Conservation (phyloP, 345 rosid genomes). For the Pugionium dolabratum region DNA sequence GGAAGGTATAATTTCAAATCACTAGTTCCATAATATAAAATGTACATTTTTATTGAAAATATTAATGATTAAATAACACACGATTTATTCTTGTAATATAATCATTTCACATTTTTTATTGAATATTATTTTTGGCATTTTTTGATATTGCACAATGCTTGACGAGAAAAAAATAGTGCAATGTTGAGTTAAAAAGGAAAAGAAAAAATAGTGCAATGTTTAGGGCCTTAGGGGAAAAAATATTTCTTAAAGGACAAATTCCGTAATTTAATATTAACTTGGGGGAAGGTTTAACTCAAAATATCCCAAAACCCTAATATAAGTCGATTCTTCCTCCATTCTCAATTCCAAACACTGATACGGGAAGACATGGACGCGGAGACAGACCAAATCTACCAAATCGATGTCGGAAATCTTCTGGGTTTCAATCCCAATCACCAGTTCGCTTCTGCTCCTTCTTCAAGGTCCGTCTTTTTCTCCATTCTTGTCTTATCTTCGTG, state of each 20-base stretch:
- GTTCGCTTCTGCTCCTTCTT: slow-evolving; percentile 52
- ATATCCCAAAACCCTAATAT: slow-evolving; percentile 43
- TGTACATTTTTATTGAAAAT: no score
- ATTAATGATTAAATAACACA: no score
- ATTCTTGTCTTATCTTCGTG: slow-evolving; percentile 5
- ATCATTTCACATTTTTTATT: no score
- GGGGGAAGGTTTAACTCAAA: slow-evolving; percentile 17
- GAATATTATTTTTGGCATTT: no score
- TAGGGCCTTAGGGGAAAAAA: no score
- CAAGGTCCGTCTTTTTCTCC: slow-evolving; percentile 52
- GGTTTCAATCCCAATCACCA: slow-evolving; percentile 58
- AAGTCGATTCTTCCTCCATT: neutral
- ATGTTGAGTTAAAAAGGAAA: no score
- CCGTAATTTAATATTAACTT: slow-evolving; percentile 8
- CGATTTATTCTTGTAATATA: no score
- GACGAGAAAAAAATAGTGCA: no score
- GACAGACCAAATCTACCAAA: slow-evolving; percentile 36
- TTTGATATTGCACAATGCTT: no score
- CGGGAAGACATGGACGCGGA: slow-evolving; percentile 46
- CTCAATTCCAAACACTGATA: slow-evolving; percentile 17
- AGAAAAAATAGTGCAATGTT: no score
- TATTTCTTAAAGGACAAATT: neutral
- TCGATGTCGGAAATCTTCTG: slow-evolving; percentile 76
- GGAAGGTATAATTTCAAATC: no score
- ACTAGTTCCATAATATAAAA: no score